These are phyloP conservation scores for Epichloe scottii DNA, from an alignment of 2,329 filamentous ascomycete genomes.

Conservation along the genomic window DNA sequence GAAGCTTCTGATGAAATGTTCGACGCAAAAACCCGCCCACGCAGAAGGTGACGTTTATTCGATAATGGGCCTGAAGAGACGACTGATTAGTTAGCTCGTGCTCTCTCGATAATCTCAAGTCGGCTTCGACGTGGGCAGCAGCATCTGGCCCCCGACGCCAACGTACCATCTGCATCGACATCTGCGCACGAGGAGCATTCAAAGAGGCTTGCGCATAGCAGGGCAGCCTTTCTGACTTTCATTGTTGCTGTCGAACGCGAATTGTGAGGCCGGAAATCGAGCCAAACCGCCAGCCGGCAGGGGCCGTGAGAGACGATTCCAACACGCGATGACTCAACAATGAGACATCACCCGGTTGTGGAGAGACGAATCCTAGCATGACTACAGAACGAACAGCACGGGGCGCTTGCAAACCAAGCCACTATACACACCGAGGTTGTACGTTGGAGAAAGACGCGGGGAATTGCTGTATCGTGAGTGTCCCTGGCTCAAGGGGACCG, in stretches of 20 bases:
- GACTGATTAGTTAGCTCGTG: not conserved
- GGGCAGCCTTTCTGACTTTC: constrained; percentile 8
- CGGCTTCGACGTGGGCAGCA: not conserved
- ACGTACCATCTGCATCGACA: constrained; percentile 7
- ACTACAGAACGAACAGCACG: not conserved
- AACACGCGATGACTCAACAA: not conserved
- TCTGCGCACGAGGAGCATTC: constrained; percentile 7
- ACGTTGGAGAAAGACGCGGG: too few relatives aligned
- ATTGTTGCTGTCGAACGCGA: constrained; percentile 5
- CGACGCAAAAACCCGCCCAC: not conserved
- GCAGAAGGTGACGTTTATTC: not conserved
- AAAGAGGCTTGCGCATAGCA: constrained; percentile 9
- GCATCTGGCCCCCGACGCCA: not conserved
- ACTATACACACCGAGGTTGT: too few relatives aligned
- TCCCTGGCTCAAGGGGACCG: too few relatives aligned
- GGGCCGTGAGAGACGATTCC: not conserved
- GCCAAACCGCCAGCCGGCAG: not conserved
- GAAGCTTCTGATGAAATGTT: not conserved
- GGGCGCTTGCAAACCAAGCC: too few relatives aligned
- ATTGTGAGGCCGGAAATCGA: not conserved
- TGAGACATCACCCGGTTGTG: constrained; percentile 4
- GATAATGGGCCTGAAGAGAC: not conserved
- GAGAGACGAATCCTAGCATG: constrained; percentile 2
- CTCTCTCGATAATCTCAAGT: not conserved
- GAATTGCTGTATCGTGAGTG: not conserved